Conservation (phyloP, 345 rosid species). For the Lepidium sativum region DNA sequence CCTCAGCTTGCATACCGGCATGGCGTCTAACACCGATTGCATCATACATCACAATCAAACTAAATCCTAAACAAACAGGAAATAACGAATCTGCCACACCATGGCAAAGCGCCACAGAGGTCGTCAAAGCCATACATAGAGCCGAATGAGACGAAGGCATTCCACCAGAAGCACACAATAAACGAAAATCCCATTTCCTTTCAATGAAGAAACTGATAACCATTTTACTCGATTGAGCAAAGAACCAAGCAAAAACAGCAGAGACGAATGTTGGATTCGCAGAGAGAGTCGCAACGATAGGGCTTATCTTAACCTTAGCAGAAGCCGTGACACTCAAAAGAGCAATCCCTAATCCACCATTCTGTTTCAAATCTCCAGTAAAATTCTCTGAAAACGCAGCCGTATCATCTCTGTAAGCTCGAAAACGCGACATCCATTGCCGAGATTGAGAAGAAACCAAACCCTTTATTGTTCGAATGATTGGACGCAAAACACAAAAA, state of each 20-base stretch:
- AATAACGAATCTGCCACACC: slow-evolving; percentile 85
- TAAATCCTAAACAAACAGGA: slow-evolving; percentile 93
- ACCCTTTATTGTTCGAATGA: slow-evolving; percentile 35
- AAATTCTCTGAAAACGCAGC: slow-evolving; percentile 22
- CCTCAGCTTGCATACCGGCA: slow-evolving; percentile 99
- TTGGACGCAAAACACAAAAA: slow-evolving; percentile 30
- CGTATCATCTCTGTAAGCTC: slow-evolving; percentile 33
- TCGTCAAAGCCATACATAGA: slow-evolving; percentile 80
- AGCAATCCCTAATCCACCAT: slow-evolving; percentile 57
- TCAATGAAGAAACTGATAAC: slow-evolving; percentile 74
- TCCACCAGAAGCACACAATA: slow-evolving; percentile 74
- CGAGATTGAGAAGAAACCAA: slow-evolving; percentile 38
- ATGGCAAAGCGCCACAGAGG: slow-evolving; percentile 84
- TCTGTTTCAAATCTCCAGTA: slow-evolving; percentile 30
- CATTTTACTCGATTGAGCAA: slow-evolving; percentile 68
- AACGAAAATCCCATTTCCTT: slow-evolving; percentile 81
- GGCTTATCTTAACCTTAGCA: slow-evolving; percentile 67
- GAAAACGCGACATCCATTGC: slow-evolving; percentile 43
- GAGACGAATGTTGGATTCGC: slow-evolving; percentile 85
- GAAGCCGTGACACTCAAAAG: slow-evolving; percentile 58
- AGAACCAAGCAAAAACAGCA: slow-evolving; percentile 64
- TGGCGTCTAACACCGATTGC: slow-evolving; percentile 94
- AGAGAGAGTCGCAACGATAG: slow-evolving; percentile 62
- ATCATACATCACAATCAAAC: slow-evolving; percentile 91
- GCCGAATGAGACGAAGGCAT: slow-evolving; percentile 98